phyloP scores from a whole-genome alignment of 1,284 basidiomycete species.

The Sanghuangporus sanghuang region DNA sequence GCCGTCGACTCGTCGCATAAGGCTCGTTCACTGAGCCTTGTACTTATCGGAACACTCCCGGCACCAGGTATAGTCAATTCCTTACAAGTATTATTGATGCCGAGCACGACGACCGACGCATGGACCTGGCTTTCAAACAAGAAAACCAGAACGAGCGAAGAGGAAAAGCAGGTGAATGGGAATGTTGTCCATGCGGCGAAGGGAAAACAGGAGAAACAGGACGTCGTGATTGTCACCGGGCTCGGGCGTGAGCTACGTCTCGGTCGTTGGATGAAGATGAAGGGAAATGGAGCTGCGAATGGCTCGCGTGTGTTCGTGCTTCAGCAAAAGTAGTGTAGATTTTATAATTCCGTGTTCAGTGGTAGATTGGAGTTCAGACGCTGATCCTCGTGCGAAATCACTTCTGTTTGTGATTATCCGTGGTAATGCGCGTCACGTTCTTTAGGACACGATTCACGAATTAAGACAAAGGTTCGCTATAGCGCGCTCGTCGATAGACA shows the following conservation, averaged over 20 bases:
- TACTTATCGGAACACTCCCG: slow-evolving; percentile 55
- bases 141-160: slow-evolving; percentile 8
- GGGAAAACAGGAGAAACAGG: slow-evolving; percentile 24
- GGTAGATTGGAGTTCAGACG: background rate
- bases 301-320: slow-evolving; percentile 13
- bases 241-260: slow-evolving; percentile 85
- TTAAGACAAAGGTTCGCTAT: background rate
- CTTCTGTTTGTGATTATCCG: background rate
- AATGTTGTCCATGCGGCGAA: background rate
- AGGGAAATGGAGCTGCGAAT: slow-evolving; percentile 29
- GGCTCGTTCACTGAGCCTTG: slow-evolving; percentile 47
- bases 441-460: background rate
- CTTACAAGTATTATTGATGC: slow-evolving; percentile 71
- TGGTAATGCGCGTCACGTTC: background rate
- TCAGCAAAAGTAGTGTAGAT: slow-evolving; percentile 37
- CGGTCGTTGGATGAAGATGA: slow-evolving; percentile 83
- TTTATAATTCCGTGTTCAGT: slow-evolving; percentile 29
- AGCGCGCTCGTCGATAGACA: background rate
- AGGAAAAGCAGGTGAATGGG: background rate
- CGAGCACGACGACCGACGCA: slow-evolving; percentile 42
- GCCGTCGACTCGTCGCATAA: slow-evolving; percentile 31
- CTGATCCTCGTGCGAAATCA: background rate
- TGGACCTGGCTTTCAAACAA: slow-evolving; percentile 36
- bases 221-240: slow-evolving; percentile 71
- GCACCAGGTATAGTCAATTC: slow-evolving; percentile 86